Percentiles rank a stretch among this genome's conserved stretches.
Evolutionary conservation across 2,329 filamentous ascomycete genomes (phyloP).

Genomic region (Exserohilum rostratum): DNA sequence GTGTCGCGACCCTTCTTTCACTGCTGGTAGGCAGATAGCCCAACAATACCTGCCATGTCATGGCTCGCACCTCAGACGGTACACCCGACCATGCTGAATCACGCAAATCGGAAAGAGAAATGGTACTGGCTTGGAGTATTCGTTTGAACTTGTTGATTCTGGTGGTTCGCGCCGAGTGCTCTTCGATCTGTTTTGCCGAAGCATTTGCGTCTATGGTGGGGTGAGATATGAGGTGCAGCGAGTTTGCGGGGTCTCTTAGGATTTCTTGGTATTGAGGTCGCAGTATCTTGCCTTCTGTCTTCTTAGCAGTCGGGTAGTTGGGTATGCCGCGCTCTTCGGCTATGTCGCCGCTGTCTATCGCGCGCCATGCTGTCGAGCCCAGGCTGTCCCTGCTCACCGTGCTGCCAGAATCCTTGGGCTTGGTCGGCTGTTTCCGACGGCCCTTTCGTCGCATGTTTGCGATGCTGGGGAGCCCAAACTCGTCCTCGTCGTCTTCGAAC

Average conservation of each 20-base stretch:
- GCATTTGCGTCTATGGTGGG: constrained; percentile 75
- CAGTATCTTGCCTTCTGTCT: constrained; percentile 91
- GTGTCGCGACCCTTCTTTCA: constrained; percentile 83
- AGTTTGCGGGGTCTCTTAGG: constrained; percentile 82
- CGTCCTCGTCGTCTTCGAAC: constrained; percentile 87
- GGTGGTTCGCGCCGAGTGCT: constrained; percentile 83
- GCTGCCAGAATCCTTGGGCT: constrained; percentile 53
- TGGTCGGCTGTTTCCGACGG: constrained; percentile 53
- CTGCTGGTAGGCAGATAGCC: constrained; percentile 97
- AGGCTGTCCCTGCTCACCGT: constrained; percentile 28
- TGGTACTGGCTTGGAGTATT: constrained; percentile 88
- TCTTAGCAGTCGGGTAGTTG: constrained; percentile 85
- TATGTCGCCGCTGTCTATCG: constrained; percentile 86
- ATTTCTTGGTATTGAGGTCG: constrained; percentile 98
- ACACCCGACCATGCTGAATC: constrained; percentile 92
- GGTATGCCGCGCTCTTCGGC: constrained; percentile 84
- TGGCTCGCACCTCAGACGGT: constrained; percentile 91
- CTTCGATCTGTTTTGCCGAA: constrained; percentile 81
- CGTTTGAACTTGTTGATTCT: constrained; percentile 99
- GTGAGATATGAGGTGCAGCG: constrained; percentile 91
- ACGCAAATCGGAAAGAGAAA: constrained; percentile 82
- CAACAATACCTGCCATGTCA: constrained; percentile 97
- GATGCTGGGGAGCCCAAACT: constrained; percentile 92
- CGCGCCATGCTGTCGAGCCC: constrained; percentile 58
- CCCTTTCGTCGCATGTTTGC: constrained; percentile 84